phyloP scores from a whole-genome alignment of 192 early-diverging fungal species.

The Rhizophagus prolifer region DNA sequence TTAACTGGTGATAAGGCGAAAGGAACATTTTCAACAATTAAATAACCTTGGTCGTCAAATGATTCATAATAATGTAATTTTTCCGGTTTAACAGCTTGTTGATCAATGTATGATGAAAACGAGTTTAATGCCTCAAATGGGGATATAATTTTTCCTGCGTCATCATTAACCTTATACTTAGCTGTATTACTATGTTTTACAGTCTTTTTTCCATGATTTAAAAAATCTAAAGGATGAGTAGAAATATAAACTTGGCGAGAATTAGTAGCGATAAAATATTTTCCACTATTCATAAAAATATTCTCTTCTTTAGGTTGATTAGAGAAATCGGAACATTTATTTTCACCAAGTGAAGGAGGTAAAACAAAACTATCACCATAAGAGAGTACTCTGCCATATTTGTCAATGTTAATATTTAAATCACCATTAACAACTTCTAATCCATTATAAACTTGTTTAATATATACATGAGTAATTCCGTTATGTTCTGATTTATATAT shows the following conservation, averaged over 20 bases:
- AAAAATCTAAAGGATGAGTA: not conserved
- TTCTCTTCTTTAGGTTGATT: not conserved
- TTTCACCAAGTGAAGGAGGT: not conserved
- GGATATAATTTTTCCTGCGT: not conserved
- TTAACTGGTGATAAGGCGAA: conserved; percentile 56
- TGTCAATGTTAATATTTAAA: conserved; percentile 79
- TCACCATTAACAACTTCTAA: conserved; percentile 79
- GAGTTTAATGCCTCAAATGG: conserved; percentile 66
- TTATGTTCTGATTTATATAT: conserved; percentile 67
- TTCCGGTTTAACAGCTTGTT: conserved; percentile 49
- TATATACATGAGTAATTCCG: conserved; percentile 84
- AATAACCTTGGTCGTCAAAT: conserved; percentile 39
- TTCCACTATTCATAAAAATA: not conserved
- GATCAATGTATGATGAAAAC: conserved; percentile 58
- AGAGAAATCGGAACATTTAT: not conserved
- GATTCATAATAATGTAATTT: conserved; percentile 43
- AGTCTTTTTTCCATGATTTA: not conserved
- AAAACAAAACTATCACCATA: conserved; percentile 68
- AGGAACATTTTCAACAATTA: conserved; percentile 51
- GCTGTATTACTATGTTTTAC: not conserved
- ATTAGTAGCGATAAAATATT: not conserved
- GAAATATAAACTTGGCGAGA: not conserved
- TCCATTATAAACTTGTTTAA: conserved; percentile 71
- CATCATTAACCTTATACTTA: not conserved
- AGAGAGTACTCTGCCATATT: conserved; percentile 64